These are phyloP conservation scores for Sphaerulina populicola DNA, from an alignment of 2,329 filamentous ascomycete genomes.

Conservation along the genomic window DNA sequence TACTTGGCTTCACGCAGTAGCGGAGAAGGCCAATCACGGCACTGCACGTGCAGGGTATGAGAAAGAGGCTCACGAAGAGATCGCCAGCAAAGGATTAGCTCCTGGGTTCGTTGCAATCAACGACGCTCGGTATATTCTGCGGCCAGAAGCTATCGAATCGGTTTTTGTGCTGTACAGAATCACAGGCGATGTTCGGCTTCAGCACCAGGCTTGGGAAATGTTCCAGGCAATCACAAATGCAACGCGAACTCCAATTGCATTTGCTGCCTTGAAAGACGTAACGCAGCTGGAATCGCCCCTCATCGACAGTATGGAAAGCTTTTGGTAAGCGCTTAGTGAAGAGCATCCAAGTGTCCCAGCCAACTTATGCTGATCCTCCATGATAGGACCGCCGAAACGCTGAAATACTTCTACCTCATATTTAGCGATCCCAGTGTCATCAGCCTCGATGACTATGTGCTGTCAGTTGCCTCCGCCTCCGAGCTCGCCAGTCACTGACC, in stretches of 20 bases:
- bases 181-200: constrained; percentile 58
- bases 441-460: constrained; percentile 49
- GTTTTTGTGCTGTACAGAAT: constrained; percentile 71
- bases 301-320: constrained; percentile 62
- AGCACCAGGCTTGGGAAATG: constrained; percentile 67
- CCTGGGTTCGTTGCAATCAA: constrained; percentile 50
- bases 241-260: constrained; percentile 55
- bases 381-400: constrained; percentile 49
- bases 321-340: constrained; percentile 42
- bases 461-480: constrained; percentile 19
- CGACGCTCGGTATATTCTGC: constrained; percentile 56
- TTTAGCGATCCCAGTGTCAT: constrained; percentile 53
- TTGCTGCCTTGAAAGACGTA: constrained; percentile 60
- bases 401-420: constrained; percentile 60
- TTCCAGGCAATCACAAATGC: constrained; percentile 55
- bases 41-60: constrained; percentile 10
- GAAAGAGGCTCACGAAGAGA: constrained; percentile 23
- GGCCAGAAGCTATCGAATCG: constrained; percentile 74
- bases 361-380: not conserved
- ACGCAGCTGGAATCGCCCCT: constrained; percentile 39
- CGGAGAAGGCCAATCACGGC: constrained; percentile 24
- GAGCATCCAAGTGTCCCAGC: no score
- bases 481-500: not conserved
- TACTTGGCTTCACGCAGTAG: constrained; percentile 39
- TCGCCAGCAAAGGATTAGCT: constrained; percentile 42